Base-by-base conservation (phyloP, 306 rosid genomes). In the Potentilla sterilis region DNA sequence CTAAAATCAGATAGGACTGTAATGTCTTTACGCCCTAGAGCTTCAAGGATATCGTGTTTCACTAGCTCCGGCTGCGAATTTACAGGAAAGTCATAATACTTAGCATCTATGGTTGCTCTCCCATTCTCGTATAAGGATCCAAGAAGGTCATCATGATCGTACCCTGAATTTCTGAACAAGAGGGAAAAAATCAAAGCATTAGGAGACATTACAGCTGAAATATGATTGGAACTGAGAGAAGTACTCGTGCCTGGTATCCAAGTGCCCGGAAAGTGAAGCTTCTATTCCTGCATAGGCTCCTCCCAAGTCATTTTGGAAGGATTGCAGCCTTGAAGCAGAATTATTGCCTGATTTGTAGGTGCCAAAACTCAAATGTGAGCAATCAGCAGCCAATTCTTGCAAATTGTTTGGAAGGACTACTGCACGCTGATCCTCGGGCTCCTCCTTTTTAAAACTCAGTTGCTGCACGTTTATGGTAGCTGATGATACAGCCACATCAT, bases 331-430 rank as follows among this genome's bases (percentile, higher is more conserved):
- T 65, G 88, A 69, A 48, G 88, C 75, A 65, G 86, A 81, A 76
- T 58, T 61, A 58, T 47, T 79, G 66, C 85, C 79, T 3, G 81
- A 62, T 64, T 84, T 88, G 73, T 75, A 89, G 69, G 87, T 86
- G 49, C 97, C 97, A 75, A 91, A 91, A 79, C 88, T 89, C 90
- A 91, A 84, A 84, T 89, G 90, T 8, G 92, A 86, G 80, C 91
- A 89, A 46, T 86, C 82, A 35, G 82, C 94, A 67, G 77, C 85
- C 81, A 85, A 81, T 44, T 79, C 89, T 76, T 78, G 84, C 80
- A 91, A 73, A 81, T 89, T 86, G 78, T 48, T 69, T 61, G 97
- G 93, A 81, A 91, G 85, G 78, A 91, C 85, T 74, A 91, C 81
- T 6, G 73, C 22, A 22, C 59, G 18, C 28, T 73, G 76, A 81